Conservation (phyloP, 164 flowering plant genomes). For the Annona squamosa region DNA sequence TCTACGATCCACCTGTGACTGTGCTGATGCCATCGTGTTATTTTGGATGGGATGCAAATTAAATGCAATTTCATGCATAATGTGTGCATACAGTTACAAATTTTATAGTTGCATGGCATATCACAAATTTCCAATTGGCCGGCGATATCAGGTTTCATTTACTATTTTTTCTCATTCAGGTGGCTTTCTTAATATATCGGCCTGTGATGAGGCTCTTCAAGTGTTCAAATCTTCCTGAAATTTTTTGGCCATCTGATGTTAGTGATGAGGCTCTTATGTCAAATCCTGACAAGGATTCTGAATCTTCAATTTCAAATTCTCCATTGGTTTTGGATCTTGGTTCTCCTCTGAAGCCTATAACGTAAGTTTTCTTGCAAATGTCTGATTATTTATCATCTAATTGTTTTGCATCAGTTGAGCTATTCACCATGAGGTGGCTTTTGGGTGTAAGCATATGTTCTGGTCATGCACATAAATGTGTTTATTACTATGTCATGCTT, state of each 20-base stretch:
- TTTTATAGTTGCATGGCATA: not conserved
- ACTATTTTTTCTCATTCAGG: constrained; percentile 36
- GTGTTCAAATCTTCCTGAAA: constrained; percentile 41
- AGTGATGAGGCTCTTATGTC: constrained; percentile 25
- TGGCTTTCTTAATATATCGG: constrained; percentile 87
- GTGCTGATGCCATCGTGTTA: not conserved
- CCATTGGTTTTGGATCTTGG: constrained; percentile 65
- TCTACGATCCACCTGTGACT: not conserved
- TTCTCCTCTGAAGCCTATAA: constrained; percentile 40
- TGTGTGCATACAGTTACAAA: not conserved
- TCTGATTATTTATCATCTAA: not conserved
- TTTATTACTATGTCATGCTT: not conserved
- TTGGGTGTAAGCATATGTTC: not conserved
- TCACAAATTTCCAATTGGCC: not conserved
- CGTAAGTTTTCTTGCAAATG: constrained; percentile 30
- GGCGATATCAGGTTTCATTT: not conserved
- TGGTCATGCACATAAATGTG: not conserved
- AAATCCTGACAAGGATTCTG: constrained; percentile 37
- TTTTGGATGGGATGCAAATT: not conserved
- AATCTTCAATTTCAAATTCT: constrained; percentile 21
- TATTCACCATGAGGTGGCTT: not conserved
- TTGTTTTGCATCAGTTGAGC: not conserved
- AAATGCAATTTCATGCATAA: not conserved
- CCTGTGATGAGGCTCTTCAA: constrained; percentile 94
- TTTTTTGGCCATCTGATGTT: constrained; percentile 77